Base-by-base conservation (phyloP, 2,329 filamentous ascomycete species). In the Colletotrichum lini region DNA sequence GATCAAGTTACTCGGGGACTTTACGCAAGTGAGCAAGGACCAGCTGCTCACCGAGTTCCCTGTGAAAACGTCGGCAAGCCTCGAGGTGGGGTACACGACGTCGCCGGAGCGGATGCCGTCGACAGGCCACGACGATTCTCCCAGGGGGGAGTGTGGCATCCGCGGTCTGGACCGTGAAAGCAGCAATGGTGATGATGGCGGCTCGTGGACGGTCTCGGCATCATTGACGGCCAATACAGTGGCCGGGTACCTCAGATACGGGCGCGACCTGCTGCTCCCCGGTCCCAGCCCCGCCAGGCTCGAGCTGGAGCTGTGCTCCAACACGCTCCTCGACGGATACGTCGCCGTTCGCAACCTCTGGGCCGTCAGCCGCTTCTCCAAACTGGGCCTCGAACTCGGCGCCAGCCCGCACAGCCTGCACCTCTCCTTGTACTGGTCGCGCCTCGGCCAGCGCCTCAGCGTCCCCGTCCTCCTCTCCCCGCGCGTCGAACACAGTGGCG, bases 361-460 rank as follows among this genome's bases (percentile, higher is more conserved):
- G 75, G 79, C 79, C 47, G 74, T 82, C 54, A 83, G 84, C 45
- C 76, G 79, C 10, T 82, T 82, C 75, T 81, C 84, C 57, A 82
- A 80, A 52, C 72, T 84, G 18, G 85, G 85, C 13, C 76, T 87
- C 44, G 85, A 87, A 67, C 72, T 87, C 15, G 83, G 82, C 18
- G 73, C 86, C 45, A 82, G 81, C 61, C 77, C 78, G 2, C 79
- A 79, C 72, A 82, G 79, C 66, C 73, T 86, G n/a, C 81, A 85
- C 67, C 68, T 86, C 54, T 85, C 84, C 12, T 76, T 85, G 2
- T 85, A 86, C 78, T 85, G 84, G 83, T 84, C 85, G 2, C 81
- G 83, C 1, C 80, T 84, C 35, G 80, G 80, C 35, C 84, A 86
- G 74, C 80, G 83, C 18, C 76, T 87, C 73, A 81, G 80, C 69